A percentile compares a stretch with the other conserved stretches of the same genome.
Conservation (phyloP, 331 rosid species). For the Phaseolus coccineus region DNA sequence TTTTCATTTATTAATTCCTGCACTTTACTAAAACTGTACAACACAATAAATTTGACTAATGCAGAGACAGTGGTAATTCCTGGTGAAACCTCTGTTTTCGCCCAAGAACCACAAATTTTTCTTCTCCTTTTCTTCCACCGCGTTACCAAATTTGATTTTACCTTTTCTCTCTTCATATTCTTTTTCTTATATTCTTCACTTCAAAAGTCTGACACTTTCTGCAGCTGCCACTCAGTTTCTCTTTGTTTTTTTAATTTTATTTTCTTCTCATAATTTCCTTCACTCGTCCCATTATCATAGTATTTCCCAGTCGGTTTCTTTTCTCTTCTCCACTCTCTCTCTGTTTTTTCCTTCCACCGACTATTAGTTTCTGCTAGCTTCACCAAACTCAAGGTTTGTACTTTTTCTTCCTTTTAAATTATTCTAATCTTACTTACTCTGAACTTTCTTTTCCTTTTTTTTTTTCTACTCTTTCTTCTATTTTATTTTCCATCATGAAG, state of each 20-base stretch:
- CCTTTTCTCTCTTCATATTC: not conserved
- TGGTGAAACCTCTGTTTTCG: slow-evolving; percentile 17
- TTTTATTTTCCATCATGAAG: slow-evolving; percentile 9
- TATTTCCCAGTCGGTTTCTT: slow-evolving; percentile 19
- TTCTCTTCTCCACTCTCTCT: slow-evolving; percentile 7
- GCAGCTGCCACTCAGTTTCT: slow-evolving; percentile 47
- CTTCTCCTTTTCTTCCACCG: slow-evolving; percentile 39
- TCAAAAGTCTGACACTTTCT: slow-evolving; percentile 45
- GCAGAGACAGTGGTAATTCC: not conserved
- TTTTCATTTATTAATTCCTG: slow-evolving; percentile 28
- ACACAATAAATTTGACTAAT: not conserved
- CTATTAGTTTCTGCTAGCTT: not conserved
- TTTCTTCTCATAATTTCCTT: not conserved
- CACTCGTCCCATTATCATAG: not conserved
- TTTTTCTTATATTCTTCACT: slow-evolving; percentile 40
- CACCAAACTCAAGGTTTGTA: slow-evolving; percentile 8
- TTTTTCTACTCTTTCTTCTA: not conserved
- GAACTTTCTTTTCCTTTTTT: not conserved
- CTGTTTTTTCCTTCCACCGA: slow-evolving; percentile 41
- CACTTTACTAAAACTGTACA: slow-evolving; percentile 14
- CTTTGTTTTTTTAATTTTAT: not conserved
- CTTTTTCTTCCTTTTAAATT: slow-evolving; percentile 11
- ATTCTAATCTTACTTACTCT: slow-evolving; percentile 23
- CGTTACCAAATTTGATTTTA: slow-evolving; percentile 35
- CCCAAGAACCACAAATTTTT: not conserved